Conservation (phyloP, 345 rosid genomes). For the Citropsis articulata region DNA sequence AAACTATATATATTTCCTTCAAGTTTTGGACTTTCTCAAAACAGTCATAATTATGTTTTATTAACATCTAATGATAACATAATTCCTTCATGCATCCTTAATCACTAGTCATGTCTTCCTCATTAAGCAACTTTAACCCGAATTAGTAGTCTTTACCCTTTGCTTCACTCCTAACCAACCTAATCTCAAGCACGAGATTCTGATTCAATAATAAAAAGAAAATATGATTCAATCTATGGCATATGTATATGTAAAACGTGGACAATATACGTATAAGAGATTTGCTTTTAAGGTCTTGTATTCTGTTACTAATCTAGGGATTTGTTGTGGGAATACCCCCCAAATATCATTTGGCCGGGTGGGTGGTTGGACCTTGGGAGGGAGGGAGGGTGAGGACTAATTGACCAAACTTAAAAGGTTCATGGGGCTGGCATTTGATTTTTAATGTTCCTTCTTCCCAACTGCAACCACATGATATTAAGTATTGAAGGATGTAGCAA, state of each 20-base stretch:
- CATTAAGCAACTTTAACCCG: conserved; percentile 2
- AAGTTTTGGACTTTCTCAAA: background rate
- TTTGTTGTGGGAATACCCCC: too few species aligned
- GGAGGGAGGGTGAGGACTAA: background rate
- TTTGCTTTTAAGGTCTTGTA: too few species aligned
- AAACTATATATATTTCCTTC: accelerated
- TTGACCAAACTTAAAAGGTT: conserved; percentile 15
- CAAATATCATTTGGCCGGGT: too few species aligned
- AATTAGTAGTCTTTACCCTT: background rate
- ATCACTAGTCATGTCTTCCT: conserved; percentile 13
- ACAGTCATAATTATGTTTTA: conserved; percentile 3
- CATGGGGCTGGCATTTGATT: conserved; percentile 25
- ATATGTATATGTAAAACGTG: background rate
- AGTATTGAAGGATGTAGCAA: conserved; percentile 15
- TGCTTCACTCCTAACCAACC: background rate
- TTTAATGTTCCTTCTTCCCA: conserved; percentile 40
- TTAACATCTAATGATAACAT: conserved; percentile 11
- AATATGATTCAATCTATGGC: background rate
- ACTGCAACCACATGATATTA: conserved; percentile 42
- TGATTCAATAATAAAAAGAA: background rate
- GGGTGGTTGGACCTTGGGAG: too few species aligned
- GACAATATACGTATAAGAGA: background rate
- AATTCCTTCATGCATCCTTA: conserved; percentile 17
- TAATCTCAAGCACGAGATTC: background rate
- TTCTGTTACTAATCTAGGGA: too few species aligned